These are phyloP conservation scores for Colletotrichum navitas DNA, from an alignment of 2,329 filamentous ascomycete genomes.

Conservation along the genomic window DNA sequence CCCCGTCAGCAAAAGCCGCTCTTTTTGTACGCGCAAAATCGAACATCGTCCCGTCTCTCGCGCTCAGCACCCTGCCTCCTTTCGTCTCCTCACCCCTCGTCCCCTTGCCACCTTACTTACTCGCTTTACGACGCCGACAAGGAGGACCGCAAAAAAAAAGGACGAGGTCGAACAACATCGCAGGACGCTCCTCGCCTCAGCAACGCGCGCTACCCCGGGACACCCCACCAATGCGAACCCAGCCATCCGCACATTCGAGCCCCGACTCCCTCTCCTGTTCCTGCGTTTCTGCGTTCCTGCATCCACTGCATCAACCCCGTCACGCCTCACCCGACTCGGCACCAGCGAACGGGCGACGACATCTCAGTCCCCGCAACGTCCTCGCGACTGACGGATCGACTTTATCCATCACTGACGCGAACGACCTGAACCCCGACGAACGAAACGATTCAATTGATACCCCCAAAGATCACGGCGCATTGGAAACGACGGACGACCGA, in stretches of 20 bases:
- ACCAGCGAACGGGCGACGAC: slow-evolving; percentile 31
- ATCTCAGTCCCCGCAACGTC: slow-evolving; percentile 21
- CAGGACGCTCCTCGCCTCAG: slow-evolving; percentile 45
- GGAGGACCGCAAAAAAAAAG: slow-evolving; percentile 51
- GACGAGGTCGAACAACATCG: slow-evolving; percentile 53
- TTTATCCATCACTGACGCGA: slow-evolving; percentile 23
- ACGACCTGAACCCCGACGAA: slow-evolving; percentile 11
- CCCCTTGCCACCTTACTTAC: slow-evolving; percentile 38
- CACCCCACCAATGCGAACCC: slow-evolving; percentile 57
- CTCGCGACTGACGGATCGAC: slow-evolving; percentile 14
- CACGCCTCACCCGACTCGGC: slow-evolving; percentile 36
- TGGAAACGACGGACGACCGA: slow-evolving; percentile 43
- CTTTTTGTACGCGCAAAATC: slow-evolving; percentile 34
- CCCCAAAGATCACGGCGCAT: slow-evolving; percentile 25
- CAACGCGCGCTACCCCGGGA: slow-evolving; percentile 47
- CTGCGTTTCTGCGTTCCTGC: slow-evolving; percentile 44
- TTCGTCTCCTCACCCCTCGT: slow-evolving; percentile 35
- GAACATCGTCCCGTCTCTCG: slow-evolving; percentile 32
- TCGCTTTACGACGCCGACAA: slow-evolving; percentile 38
- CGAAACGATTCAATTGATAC: slow-evolving; percentile 33
- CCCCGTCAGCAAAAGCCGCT: slow-evolving; percentile 38
- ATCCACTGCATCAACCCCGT: slow-evolving; percentile 37
- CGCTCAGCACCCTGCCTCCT: slow-evolving; percentile 38
- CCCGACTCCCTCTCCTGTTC: slow-evolving; percentile 49
- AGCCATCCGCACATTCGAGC: slow-evolving; percentile 59